A percentile compares a stretch with the other conserved stretches of the same genome.
phyloP scores from a whole-genome alignment of 306 rosid genomes.

The Hylodesmum podocarpum region DNA sequence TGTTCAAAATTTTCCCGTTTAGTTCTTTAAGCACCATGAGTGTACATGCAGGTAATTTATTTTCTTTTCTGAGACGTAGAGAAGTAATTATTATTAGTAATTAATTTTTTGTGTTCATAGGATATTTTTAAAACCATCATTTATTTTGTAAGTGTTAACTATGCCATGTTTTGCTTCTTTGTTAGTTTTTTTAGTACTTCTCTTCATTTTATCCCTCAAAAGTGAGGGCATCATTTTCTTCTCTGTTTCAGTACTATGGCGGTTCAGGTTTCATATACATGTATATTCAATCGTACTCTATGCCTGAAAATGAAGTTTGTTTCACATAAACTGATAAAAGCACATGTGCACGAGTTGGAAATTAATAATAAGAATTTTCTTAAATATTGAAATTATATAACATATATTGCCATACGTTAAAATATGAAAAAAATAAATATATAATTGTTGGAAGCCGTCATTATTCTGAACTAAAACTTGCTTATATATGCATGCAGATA shows the following conservation, averaged over 20 bases:
- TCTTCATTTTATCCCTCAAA: not conserved
- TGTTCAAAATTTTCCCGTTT: not conserved
- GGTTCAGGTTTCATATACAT: not conserved
- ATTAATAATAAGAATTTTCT: not conserved
- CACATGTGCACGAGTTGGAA: not conserved
- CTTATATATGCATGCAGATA: not conserved
- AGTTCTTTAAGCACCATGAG: not conserved
- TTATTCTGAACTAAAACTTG: not conserved
- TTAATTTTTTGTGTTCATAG: not conserved
- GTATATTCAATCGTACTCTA: not conserved
- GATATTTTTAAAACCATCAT: not conserved
- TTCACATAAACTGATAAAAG: not conserved
- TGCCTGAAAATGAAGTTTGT: not conserved
- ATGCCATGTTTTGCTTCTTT: not conserved
- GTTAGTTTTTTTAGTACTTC: not conserved
- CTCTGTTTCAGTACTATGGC: not conserved
- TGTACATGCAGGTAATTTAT: not conserved
- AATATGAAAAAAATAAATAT: too few relatives aligned
- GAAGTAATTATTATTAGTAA: not conserved
- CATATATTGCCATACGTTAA: not conserved
- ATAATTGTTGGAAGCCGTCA: not conserved
- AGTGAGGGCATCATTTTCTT: not conserved
- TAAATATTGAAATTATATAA: not conserved
- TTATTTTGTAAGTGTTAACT: not conserved
- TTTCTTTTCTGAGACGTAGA: not conserved